These are phyloP conservation scores for Trichosporon ovoides DNA, from an alignment of 1,284 basidiomycete species.

Conservation along the genomic window DNA sequence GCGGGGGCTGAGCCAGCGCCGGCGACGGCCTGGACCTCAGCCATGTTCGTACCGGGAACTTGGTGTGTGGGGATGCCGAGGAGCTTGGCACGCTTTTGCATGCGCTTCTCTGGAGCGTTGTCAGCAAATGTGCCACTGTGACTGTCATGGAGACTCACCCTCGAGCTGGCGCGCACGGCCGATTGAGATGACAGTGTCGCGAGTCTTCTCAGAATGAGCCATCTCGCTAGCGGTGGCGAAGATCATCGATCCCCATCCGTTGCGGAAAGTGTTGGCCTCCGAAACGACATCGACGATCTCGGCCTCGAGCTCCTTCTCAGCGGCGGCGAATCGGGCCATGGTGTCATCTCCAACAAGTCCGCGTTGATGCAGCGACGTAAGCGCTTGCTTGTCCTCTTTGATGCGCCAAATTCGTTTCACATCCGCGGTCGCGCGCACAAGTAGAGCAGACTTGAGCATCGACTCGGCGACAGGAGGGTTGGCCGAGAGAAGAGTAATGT, in stretches of 20 bases:
- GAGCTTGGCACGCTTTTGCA: slow-evolving; percentile 21
- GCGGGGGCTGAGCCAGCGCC: background rate
- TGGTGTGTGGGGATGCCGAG: slow-evolving; percentile 18
- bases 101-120: slow-evolving; percentile 14
- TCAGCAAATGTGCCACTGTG: background rate
- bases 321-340: slow-evolving; percentile 82
- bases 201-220: slow-evolving; percentile 65
- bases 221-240: slow-evolving; percentile 58
- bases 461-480: slow-evolving; percentile 59
- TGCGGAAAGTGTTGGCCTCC: slow-evolving; percentile 91
- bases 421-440: slow-evolving; percentile 88
- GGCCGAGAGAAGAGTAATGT: slow-evolving; percentile 68
- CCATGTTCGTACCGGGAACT: background rate
- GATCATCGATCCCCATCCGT: slow-evolving; percentile 91
- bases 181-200: slow-evolving; percentile 67
- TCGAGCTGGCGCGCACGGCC: slow-evolving; percentile 62
- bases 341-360: slow-evolving; percentile 95
- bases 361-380: slow-evolving; percentile 81
- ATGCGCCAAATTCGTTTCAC: slow-evolving; percentile 77
- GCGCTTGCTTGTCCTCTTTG: slow-evolving; percentile 88
- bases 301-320: slow-evolving; percentile 93
- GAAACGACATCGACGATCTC: slow-evolving; percentile 92
- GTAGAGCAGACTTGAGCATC: slow-evolving; percentile 84
- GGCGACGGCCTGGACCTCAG: background rate
- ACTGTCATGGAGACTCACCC: slow-evolving; percentile 54